Evolutionary conservation across 768 basidiomycete genomes (phyloP), one percentile per base, ranked within the genome.

Genomic region (Kwoniella bestiolae): DNA sequence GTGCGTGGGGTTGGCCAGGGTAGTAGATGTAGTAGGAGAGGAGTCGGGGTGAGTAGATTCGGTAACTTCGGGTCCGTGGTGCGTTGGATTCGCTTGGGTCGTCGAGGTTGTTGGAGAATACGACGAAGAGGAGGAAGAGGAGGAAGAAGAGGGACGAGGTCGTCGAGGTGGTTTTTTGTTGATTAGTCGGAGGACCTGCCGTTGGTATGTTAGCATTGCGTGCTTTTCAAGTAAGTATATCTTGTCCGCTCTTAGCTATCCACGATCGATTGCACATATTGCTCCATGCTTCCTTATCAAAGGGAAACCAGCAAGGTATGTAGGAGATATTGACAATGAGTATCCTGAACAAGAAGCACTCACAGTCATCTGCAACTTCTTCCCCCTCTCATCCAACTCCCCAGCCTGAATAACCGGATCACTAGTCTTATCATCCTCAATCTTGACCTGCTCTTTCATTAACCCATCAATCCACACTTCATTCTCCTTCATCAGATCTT

Each of bases 331-430:
- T 46, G 5, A 46, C 21, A 47, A n/a, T 7, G 31, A 28, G 5
- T 23, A 6, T 12, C 18, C 9, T 56, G 31, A 32, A 18, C 45
- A 26, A 45, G 9, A n/a, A 9, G 12, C 34, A 72, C 76, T 63
- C 57, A 82, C 82, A 49, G 88, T 88, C 56, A 83, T 86, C 84
- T 95, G 92, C 35, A 96, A 83, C 47, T 85, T 85, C 85, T 89
- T 90, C 28, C 90, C 90, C 61, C 90, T 85, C 60, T 88, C 87
- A 82, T 89, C 89, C 87, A 98, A 88, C 82, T 97, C 94, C 71
- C 83, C 86, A 55, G 89, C 90, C 81, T 88, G 86, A 32, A 97
- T 86, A n/a, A 90, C 90, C 2, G 94, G 92, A 76, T 96, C 88
- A 23, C 60, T 66, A 2, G 74, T 78, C 76, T 92, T 87, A 72